Base-by-base conservation (phyloP, 2,329 filamentous ascomycete species). In the Thielaviopsis ethacetica region DNA sequence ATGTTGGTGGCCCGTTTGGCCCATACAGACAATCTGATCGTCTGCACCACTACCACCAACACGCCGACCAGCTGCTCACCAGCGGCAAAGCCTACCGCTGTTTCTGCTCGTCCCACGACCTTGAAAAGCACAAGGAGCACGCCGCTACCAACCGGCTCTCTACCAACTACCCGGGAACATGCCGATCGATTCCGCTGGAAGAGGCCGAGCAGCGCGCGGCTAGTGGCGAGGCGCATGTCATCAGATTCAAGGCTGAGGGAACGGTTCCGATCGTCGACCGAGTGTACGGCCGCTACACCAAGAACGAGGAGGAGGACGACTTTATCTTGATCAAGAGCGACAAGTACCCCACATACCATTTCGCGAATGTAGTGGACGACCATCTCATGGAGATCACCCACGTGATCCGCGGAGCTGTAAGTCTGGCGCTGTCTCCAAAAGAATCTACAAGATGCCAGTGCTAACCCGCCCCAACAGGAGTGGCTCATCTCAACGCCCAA, bases 361-460 rank as follows among this genome's bases (percentile, higher is more conserved):
- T 98, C 62, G 93, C 93, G 4, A 98, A 97, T 67, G 91, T 98
- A 9, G 85, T 98, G 4, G 93, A 98, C 67, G 93, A 98, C 67
- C 88, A 96, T 69, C 76, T 86, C 62, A 98, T 98, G 93, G 75
- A 88, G 61, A 94, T 98, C 64, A 96, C 91, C 0, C 91, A 97
- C 70, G 93, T 98, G 15, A 87, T 98, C 61, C 84, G 93, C 50
- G 93, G 91, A 57, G 85, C 86, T 26, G 84, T 86, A 71, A 66
- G 78, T 70, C 5, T 3, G 3, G 4, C 15, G 44, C 21, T 22
- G 38, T 30, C 2, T 27, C 17, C 22, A 21, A 21, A 3, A 22
- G 38, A 17, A 13, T 60, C 44, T 62, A 17, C 5, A 30, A 30
- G n/a, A 24, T 17, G 30, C 4, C 5, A n/a, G n/a, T 44, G 24